Conservation (phyloP, 2,329 filamentous ascomycete species). For the Didymella glomerata region DNA sequence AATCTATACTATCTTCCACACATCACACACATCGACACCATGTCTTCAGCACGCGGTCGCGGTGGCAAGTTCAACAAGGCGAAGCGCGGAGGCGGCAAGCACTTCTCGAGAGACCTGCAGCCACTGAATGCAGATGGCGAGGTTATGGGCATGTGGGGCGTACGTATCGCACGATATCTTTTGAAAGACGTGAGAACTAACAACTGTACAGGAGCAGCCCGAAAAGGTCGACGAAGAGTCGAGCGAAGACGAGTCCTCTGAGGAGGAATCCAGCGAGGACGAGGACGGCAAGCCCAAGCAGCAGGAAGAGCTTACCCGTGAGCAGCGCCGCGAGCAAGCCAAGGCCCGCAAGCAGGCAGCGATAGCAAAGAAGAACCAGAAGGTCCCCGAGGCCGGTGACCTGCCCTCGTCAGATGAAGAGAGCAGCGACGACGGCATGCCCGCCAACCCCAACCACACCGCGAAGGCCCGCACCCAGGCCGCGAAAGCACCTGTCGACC, state of each 20-base stretch:
- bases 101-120: slow-evolving; percentile 91
- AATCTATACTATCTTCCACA: slow-evolving; percentile 6
- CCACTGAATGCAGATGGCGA: slow-evolving; percentile 90
- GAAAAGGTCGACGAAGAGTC: slow-evolving; percentile 62
- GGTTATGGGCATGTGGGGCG: slow-evolving; percentile 86
- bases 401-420: slow-evolving; percentile 75
- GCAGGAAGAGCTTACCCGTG: slow-evolving; percentile 74
- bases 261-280: slow-evolving; percentile 54
- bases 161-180: slow-evolving; percentile 52
- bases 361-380: slow-evolving; percentile 76
- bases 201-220: slow-evolving; percentile 39
- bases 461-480: slow-evolving; percentile 74
- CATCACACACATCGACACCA: slow-evolving; percentile 41
- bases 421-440: slow-evolving; percentile 68
- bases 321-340: slow-evolving; percentile 85
- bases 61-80: slow-evolving; percentile 96
- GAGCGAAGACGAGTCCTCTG: slow-evolving; percentile 54
- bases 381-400: slow-evolving; percentile 81
- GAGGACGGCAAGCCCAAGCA: slow-evolving; percentile 56
- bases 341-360: slow-evolving; percentile 93
- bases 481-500: slow-evolving; percentile 56
- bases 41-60: slow-evolving; percentile 73
- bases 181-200: slow-evolving; percentile 27
- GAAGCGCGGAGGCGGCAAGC: slow-evolving; percentile 91
- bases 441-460: slow-evolving; percentile 89